phyloP scores from a whole-genome alignment of 2,329 filamentous ascomycete genomes.

The Fusarium brachygibbosum region DNA sequence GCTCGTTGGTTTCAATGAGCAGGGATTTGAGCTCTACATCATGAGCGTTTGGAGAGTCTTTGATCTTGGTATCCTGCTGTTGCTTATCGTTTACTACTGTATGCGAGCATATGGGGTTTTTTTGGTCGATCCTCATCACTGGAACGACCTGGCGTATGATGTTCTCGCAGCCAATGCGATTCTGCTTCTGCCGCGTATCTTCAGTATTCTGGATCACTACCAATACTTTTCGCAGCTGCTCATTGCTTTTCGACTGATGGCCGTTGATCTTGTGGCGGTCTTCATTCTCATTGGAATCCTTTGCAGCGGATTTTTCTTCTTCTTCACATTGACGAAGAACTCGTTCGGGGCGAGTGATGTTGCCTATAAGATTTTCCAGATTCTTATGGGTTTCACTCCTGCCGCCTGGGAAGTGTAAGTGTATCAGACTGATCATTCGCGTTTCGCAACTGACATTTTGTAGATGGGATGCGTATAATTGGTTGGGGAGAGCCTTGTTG shows the following conservation, averaged over 20 bases:
- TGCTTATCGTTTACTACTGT: constrained; percentile 90
- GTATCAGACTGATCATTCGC: background rate
- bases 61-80: constrained; percentile 87
- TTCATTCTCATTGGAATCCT: constrained; percentile 86
- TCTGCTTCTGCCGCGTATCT: constrained; percentile 88
- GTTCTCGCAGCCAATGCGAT: constrained; percentile 93
- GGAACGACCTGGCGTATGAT: constrained; percentile 91
- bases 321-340: constrained; percentile 85
- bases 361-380: constrained; percentile 93
- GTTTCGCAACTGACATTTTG: constrained; percentile 27
- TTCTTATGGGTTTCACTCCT: constrained; percentile 95
- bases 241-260: constrained; percentile 95
- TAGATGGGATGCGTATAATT: constrained; percentile 80
- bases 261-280: constrained; percentile 86
- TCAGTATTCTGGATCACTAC: constrained; percentile 94
- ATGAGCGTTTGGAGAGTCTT: constrained; percentile 99
- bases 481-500: constrained; percentile 81
- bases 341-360: constrained; percentile 78
- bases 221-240: constrained; percentile 95
- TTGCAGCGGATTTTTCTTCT: constrained; percentile 95
- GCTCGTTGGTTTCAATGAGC: constrained; percentile 94
- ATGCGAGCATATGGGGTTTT: constrained; percentile 90
- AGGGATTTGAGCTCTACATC: constrained; percentile 95
- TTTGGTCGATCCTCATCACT: constrained; percentile 78
- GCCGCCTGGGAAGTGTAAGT: constrained; percentile 90